Conservation (phyloP, 2,329 filamentous ascomycete genomes). For the Colletotrichum kahawae region DNA sequence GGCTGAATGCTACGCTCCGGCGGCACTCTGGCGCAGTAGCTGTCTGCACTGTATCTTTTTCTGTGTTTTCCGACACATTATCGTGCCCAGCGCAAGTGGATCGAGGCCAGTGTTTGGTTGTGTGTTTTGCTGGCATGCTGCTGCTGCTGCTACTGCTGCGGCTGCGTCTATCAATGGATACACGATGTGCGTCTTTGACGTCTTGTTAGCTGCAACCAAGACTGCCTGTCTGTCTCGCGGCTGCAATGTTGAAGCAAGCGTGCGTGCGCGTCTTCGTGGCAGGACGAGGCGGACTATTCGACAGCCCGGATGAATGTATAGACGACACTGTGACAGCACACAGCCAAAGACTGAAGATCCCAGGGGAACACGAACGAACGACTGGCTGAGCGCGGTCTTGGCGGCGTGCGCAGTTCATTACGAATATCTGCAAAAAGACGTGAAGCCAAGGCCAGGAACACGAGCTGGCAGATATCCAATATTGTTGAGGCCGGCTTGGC, state of each 20-base stretch:
- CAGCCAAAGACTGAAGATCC: background rate
- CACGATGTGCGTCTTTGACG: background rate
- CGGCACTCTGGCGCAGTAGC: constrained; percentile 2
- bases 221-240: background rate
- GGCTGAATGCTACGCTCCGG: background rate
- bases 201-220: background rate
- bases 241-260: background rate
- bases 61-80: background rate
- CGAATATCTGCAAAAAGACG: background rate
- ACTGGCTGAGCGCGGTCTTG: constrained; percentile 1
- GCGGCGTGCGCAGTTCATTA: background rate
- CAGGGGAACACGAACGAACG: background rate
- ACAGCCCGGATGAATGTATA: background rate
- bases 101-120: background rate
- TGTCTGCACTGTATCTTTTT: background rate
- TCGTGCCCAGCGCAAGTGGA: constrained; percentile 14
- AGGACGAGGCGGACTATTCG: background rate
- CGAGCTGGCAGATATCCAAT: constrained; percentile 13
- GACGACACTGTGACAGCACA: background rate
- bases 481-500: constrained; percentile 2
- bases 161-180: background rate
- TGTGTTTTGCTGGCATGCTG: background rate
- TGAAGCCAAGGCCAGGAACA: constrained; percentile 4
- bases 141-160: background rate
- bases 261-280: background rate